Base-by-base conservation (phyloP, 352 stramenopile genomes). In the Thalassiosira mediterranea region DNA sequence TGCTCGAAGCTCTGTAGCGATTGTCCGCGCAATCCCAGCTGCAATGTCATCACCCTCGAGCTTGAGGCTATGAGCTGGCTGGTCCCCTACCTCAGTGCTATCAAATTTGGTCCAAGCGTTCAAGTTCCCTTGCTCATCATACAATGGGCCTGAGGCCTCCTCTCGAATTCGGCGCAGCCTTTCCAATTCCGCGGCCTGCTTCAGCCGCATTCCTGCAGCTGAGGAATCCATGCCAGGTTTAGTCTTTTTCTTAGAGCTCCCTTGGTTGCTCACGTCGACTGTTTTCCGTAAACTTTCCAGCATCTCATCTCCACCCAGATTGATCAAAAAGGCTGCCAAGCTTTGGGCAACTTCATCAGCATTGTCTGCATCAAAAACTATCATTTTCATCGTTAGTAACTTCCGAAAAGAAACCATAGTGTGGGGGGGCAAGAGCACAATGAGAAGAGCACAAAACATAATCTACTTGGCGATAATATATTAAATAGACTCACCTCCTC, bases 371-470 rank as follows among this genome's bases (percentile, higher is more conserved):
- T 17, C 2, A 44, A 29, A 40, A 7, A 60, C 51, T 23, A 21
- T 28, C 51, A 60, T 23, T 60, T 60, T 28, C 51, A 60, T n/a
- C 19, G 34, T 34, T 58, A 58, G 19, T 7, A 58, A 38, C 49
- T 58, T 2, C 21, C 32, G 25, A 13, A 29, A n/a, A n/a, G 17
- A 11, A 32, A 23, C 4, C n/a, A 19, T 1, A 15, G 1, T 4
- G 13, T 31, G n/a, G 10, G 29, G 29, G 0, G 13, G 29, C 17
- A 57, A 5, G 29, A 25, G 19, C 8, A 29, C 1, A 23, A 21
- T 19, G 31, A 13, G 15, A 7, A 46, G 8, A 40, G 15, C 28
- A 13, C n/a, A n/a, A n/a, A n/a, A n/a, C n/a, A n/a, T n/a, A n/a
- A n/a, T n/a, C n/a, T n/a, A n/a, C n/a, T n/a, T 5, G 4, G 11